A percentile compares a stretch with the other conserved stretches of the same genome.
Conservation (phyloP, 1,139 yeast species). For the Taphrina communis region DNA sequence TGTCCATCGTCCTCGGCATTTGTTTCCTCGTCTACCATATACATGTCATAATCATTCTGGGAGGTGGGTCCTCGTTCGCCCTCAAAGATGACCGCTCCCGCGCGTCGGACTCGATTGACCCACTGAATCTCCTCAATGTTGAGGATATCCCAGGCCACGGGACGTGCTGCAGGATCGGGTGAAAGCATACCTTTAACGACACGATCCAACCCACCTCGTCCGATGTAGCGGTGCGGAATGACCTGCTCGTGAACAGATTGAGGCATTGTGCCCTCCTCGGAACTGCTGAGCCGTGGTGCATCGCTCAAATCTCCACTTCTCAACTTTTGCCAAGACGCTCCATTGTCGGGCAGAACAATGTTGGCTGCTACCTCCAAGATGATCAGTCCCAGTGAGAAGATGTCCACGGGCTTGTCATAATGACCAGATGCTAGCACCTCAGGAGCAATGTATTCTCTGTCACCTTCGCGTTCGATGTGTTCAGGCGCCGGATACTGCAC, state of each 20-base stretch:
- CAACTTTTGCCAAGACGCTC: constrained; percentile 94
- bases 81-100: constrained; percentile 95
- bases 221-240: constrained; percentile 39
- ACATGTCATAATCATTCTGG: constrained; percentile 28
- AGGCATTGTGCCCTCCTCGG: constrained; percentile 28
- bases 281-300: constrained; percentile 52
- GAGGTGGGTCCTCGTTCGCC: constrained; percentile 88
- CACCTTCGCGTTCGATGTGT: constrained; percentile 88
- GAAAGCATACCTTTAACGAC: constrained; percentile 87
- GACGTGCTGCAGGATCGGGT: constrained; percentile 84
- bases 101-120: constrained; percentile 81
- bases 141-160: constrained; percentile 73
- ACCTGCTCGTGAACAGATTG: constrained; percentile 29
- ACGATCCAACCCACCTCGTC: constrained; percentile 63
- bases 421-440: constrained; percentile 82
- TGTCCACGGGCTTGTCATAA: constrained; percentile 91
- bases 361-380: constrained; percentile 96
- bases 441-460: constrained; percentile 96
- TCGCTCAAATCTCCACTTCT: constrained; percentile 95
- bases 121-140: constrained; percentile 73
- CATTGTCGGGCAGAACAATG: constrained; percentile 92
- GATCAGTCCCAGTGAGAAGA: constrained; percentile 88
- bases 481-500: constrained; percentile 59
- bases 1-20: constrained; percentile 47
- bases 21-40: constrained; percentile 42